Percentiles rank a stretch among this genome's conserved stretches.
Evolutionary conservation across 1,284 basidiomycete genomes (phyloP).

Genomic region (Cutaneotrichosporon cutaneum): DNA sequence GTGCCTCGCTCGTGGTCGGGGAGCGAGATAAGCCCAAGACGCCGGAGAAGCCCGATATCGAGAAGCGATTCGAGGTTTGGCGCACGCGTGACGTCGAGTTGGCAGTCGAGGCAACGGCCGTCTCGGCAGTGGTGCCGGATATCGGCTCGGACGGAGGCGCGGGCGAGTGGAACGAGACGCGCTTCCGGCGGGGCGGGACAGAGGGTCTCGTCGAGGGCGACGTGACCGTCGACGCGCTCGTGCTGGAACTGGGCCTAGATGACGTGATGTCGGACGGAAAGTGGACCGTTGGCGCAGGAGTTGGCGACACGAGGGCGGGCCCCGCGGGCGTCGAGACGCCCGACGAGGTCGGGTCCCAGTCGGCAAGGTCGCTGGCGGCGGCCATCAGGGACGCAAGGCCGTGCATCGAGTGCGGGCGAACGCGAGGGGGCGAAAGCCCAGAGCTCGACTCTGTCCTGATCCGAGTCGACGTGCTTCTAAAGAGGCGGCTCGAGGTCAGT

Average conservation of each 20-base stretch:
- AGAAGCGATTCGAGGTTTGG: constrained; percentile 31
- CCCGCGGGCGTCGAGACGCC: constrained; percentile 2
- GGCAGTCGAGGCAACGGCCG: constrained; percentile 25
- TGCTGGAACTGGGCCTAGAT: neutral
- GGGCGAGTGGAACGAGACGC: constrained; percentile 41
- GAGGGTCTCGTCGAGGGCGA: constrained; percentile 7
- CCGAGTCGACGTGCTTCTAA: constrained; percentile 34
- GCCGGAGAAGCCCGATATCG: constrained; percentile 43
- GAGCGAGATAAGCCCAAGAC: constrained; percentile 36
- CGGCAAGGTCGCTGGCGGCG: constrained; percentile 15
- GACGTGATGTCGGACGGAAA: constrained; percentile 18
- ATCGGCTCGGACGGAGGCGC: constrained; percentile 40
- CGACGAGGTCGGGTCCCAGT: constrained; percentile 16
- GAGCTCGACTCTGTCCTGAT: constrained; percentile 16
- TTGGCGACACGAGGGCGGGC: constrained; percentile 17
- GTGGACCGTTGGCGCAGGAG: constrained; percentile 21
- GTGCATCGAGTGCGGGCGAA: constrained; percentile 30
- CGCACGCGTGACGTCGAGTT: constrained; percentile 11
- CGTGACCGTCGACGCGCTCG: neutral
- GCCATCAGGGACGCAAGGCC: constrained; percentile 30
- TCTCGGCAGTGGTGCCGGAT: constrained; percentile 40
- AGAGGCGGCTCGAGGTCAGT: constrained; percentile 25
- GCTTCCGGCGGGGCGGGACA: constrained; percentile 21
- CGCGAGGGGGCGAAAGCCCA: constrained; percentile 12
- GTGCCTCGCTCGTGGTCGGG: constrained; percentile 33